Evolutionary conservation across 208 protist species (phyloP).

Genomic region (Leishmania gerbilli): DNA sequence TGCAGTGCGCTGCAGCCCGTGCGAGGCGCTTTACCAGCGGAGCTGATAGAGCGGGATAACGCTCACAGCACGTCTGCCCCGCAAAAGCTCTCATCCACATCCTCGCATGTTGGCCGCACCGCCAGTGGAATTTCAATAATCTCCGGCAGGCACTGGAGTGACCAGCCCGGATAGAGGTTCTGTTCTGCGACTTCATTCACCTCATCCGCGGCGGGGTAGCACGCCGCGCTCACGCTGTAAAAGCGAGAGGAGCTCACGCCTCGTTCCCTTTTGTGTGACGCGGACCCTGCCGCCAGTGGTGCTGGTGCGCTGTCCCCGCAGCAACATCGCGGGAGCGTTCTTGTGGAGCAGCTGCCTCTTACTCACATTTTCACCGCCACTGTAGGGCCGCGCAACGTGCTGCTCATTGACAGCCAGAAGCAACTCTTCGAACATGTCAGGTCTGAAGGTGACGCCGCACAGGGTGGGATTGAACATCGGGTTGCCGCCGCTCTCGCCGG

Average conservation of each 20-base stretch:
- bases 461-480: constrained; percentile 44
- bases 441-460: constrained; percentile 31
- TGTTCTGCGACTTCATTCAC: constrained; percentile 31
- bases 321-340: constrained; percentile 25
- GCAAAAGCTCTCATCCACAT: constrained; percentile 21
- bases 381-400: constrained; percentile 41
- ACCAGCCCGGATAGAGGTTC: constrained; percentile 51
- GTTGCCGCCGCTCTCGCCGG: constrained; percentile 21
- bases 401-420: constrained; percentile 40
- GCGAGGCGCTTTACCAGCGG: neutral
- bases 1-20: neutral
- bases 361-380: constrained; percentile 33
- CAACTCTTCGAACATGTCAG: constrained; percentile 47
- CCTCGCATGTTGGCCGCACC: constrained; percentile 32
- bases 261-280: constrained; percentile 7
- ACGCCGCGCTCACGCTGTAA: constrained; percentile 5
- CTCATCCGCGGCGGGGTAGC: constrained; percentile 30
- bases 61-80: constrained; percentile 4
- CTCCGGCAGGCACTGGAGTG: constrained; percentile 54
- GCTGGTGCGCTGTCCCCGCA: constrained; percentile 10
- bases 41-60: constrained; percentile 2
- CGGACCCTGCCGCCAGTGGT: neutral
- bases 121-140: constrained; percentile 43
- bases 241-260: constrained; percentile 12
- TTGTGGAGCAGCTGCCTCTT: constrained; percentile 48